A percentile compares a stretch with the other conserved stretches of the same genome.
These are phyloP conservation scores for Thielaviopsis ethacetica DNA, from an alignment of 2,329 filamentous ascomycete genomes.

Conservation along the genomic window DNA sequence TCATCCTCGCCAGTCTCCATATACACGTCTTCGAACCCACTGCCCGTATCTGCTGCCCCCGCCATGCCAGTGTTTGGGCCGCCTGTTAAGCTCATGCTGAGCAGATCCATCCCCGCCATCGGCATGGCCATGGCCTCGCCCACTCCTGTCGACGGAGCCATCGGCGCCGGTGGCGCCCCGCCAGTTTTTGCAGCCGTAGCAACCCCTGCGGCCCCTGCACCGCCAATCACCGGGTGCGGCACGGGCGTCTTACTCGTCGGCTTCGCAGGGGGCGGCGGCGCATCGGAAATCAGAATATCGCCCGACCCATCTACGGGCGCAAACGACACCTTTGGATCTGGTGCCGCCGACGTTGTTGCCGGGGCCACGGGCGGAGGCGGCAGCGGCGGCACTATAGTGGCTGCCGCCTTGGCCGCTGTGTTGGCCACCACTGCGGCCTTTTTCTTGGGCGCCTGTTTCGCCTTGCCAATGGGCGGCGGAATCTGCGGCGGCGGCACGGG, in stretches of 20 bases:
- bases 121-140: neutral
- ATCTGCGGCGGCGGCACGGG: slow-evolving; percentile 13
- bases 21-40: slow-evolving; percentile 7
- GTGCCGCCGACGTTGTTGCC: neutral
- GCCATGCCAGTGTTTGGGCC: neutral
- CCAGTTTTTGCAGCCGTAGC: neutral
- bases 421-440: slow-evolving; percentile 22
- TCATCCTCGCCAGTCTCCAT: slow-evolving; percentile 8
- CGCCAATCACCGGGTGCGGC: slow-evolving; percentile 13
- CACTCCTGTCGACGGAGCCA: neutral
- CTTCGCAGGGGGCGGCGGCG: slow-evolving; percentile 2
- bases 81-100: neutral
- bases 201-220: neutral
- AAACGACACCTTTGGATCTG: slow-evolving; percentile 1
- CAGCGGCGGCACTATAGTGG: slow-evolving; percentile 13
- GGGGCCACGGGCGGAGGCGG: neutral
- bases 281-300: slow-evolving; percentile 7
- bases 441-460: slow-evolving; percentile 14
- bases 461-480: neutral
- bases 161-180: neutral
- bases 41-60: no score
- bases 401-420: slow-evolving; percentile 13
- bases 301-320: slow-evolving; percentile 6
- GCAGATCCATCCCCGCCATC: neutral
- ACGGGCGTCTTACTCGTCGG: slow-evolving; percentile 1